phyloP scores from a whole-genome alignment of 1,139 yeast species.

The Hemisphaericaspora xylofermentans region DNA sequence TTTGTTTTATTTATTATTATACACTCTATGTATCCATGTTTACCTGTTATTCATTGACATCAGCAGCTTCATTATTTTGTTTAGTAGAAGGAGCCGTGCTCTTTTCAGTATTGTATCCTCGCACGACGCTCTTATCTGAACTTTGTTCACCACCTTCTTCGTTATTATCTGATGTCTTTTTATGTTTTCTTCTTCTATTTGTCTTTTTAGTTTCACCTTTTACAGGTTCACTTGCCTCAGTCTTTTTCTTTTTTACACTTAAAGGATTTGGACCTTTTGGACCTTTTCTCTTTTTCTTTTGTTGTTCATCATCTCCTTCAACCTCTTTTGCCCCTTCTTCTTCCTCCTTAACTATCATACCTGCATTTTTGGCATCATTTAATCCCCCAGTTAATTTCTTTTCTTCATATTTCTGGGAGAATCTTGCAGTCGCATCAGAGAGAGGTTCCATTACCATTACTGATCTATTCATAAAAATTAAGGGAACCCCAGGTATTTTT shows the following conservation, averaged over 20 bases:
- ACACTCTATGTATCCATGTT: too few relatives aligned
- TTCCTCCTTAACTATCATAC: conserved; percentile 26
- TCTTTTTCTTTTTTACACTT: conserved; percentile 71
- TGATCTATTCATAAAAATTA: conserved; percentile 80
- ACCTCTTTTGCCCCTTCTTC: conserved; percentile 20
- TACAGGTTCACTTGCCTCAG: conserved; percentile 13
- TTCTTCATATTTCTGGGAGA: conserved; percentile 55
- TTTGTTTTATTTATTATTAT: neutral
- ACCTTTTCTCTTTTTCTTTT: conserved; percentile 56
- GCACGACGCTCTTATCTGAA: conserved; percentile 3
- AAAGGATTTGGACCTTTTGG: conserved; percentile 81
- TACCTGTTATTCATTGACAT: too few relatives aligned
- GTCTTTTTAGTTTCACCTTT: conserved; percentile 14
- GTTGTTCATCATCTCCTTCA: conserved; percentile 16
- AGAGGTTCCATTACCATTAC: conserved; percentile 97
- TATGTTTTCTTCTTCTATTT: conserved; percentile 42
- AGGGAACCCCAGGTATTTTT: conserved; percentile 83
- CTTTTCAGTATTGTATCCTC: neutral
- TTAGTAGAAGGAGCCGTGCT: conserved; percentile 1
- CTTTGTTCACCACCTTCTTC: conserved; percentile 7
- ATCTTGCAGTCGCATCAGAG: conserved; percentile 64
- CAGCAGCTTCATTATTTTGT: neutral
- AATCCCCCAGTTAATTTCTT: conserved; percentile 74
- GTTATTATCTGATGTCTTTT: conserved; percentile 10
- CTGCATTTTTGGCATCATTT: conserved; percentile 52